Evolutionary conservation across 2,329 filamentous ascomycete species (phyloP), one percentile per base, ranked within the genome.

Genomic region (Penicillium occitanis): DNA sequence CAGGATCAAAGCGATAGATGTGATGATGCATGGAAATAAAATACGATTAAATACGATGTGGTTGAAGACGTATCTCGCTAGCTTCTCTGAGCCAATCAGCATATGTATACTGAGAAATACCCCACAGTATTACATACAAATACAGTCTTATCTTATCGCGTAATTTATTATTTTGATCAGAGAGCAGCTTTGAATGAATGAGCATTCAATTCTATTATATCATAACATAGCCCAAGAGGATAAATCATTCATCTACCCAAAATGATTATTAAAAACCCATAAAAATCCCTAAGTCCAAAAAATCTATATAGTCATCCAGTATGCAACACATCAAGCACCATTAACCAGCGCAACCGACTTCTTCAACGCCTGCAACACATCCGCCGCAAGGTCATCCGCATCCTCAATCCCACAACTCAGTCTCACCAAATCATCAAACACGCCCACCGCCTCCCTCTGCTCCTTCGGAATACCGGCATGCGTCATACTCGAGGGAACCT

Each of bases 401-500:
- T 99, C 95, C 81, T 99, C 95, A 64, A 99, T 88, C 73, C 95
- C 95, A 77, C 93, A 97, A 84, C 92, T 96, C 68, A 99, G 84
- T 70, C 95, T 87, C 35, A 99, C 91, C 7, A 99, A 86, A 78
- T 99, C 95, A 76, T 99, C 95, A 74, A 89, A 98, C 37, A 99
- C 93, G 68, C 95, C 95, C 0, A 95, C 93, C 2, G 90, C 90
- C 84, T 99, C 95, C 66, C 95, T 86, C 83, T 96, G 88, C 68
- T 93, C 93, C 77, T 86, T 88, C 60, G 95, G 95, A 70, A 99
- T 99, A 67, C 94, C 95, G 28, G 93, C 91, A 79, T 99, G 95
- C 19, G 95, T 99, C 95, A 99, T 99, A 80, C 89, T 91, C 73
- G 91, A 91, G 25, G 95, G 95, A 2, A 99, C 87, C 81, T 99